Conservation (phyloP, 2,329 filamentous ascomycete species). For the Periconia sp. region DNA sequence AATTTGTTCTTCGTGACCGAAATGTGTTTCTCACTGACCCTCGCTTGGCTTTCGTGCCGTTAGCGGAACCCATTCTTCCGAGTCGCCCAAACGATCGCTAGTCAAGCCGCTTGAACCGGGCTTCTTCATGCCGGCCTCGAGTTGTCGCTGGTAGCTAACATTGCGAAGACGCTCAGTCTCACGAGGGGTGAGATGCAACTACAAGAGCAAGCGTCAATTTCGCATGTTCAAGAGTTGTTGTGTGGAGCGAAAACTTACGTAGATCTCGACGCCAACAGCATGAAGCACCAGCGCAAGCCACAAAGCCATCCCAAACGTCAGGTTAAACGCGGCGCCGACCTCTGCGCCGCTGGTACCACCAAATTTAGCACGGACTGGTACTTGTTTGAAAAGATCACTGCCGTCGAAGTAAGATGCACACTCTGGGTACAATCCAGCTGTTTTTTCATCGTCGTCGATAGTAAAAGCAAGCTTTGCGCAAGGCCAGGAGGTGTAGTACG, state of each 20-base stretch:
- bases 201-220: neutral
- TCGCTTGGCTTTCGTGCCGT: neutral
- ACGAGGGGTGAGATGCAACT: slow-evolving; percentile 49
- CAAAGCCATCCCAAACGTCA: slow-evolving; percentile 54
- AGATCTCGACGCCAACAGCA: slow-evolving; percentile 38
- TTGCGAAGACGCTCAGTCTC: slow-evolving; percentile 57
- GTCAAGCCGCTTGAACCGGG: slow-evolving; percentile 39
- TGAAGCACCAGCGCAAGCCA: slow-evolving; percentile 60
- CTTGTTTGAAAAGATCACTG: slow-evolving; percentile 19
- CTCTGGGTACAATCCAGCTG: slow-evolving; percentile 44
- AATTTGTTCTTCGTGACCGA: neutral
- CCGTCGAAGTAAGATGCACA: slow-evolving; percentile 48
- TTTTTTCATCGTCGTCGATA: slow-evolving; percentile 5
- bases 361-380: slow-evolving; percentile 30
- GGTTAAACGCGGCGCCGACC: slow-evolving; percentile 48
- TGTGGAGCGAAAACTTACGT: slow-evolving; percentile 44
- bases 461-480: slow-evolving; percentile 56
- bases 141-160: slow-evolving; percentile 59
- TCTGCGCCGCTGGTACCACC: slow-evolving; percentile 21
- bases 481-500: slow-evolving; percentile 42
- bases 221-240: neutral
- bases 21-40: neutral
- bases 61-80: slow-evolving; percentile 22
- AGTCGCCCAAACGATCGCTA: slow-evolving; percentile 30
- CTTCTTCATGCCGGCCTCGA: slow-evolving; percentile 56